These are phyloP conservation scores for Sequoiadendron giganteum DNA, from an alignment of 75 land plant species.

Conservation along the genomic window DNA sequence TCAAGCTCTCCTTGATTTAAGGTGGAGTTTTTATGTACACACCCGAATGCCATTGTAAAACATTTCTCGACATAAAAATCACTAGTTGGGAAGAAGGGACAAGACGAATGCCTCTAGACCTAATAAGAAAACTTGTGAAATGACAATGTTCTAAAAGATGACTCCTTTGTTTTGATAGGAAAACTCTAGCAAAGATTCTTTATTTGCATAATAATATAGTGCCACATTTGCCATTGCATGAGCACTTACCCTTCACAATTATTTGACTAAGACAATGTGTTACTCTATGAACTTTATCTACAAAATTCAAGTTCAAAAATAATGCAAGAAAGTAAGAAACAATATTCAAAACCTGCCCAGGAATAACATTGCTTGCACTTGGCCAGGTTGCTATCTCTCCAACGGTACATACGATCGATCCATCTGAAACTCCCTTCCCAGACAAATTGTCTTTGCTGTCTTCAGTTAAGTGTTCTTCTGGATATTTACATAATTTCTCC, in stretches of 20 bases:
- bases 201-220: neutral
- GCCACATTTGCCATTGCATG: neutral
- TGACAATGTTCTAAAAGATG: neutral
- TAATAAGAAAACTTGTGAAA: neutral
- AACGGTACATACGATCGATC: conserved; percentile 92
- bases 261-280: neutral
- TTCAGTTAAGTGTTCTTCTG: conserved; percentile 43
- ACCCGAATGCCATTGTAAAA: too few relatives aligned
- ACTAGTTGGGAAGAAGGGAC: too few relatives aligned
- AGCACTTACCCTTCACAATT: neutral
- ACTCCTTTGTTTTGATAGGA: neutral
- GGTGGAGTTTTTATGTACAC: too few relatives aligned
- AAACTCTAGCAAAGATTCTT: neutral
- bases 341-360: conserved; percentile 70
- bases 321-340: neutral
- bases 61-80: too few relatives aligned
- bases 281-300: neutral
- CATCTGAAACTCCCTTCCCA: conserved; percentile 43
- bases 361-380: conserved; percentile 98
- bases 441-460: conserved; percentile 24
- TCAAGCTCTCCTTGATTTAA: too few relatives aligned
- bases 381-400: conserved; percentile 97
- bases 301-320: conserved; percentile 4
- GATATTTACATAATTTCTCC: conserved; percentile 81
- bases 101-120: neutral